phyloP scores from a whole-genome alignment of 441 rosid species.

The Pelargonium cotyledonis region DNA sequence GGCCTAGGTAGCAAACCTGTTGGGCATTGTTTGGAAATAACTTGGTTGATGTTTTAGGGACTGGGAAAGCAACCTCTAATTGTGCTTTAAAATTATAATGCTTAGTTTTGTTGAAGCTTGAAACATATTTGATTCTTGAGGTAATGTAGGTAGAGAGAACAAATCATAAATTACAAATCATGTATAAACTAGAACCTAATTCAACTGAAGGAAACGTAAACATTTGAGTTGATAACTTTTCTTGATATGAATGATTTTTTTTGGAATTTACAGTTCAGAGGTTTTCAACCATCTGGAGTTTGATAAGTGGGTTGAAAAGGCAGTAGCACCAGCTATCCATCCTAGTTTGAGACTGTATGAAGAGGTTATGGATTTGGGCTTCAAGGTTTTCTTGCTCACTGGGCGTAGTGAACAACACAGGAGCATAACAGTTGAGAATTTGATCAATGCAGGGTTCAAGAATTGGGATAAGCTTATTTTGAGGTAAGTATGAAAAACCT shows the following conservation, averaged over 20 bases:
- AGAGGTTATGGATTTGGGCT: conserved; percentile 53
- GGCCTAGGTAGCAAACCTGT: too few species aligned
- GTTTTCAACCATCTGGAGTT: conserved; percentile 54
- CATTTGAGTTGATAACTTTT: background rate
- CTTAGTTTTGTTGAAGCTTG: background rate
- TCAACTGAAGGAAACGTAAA: background rate
- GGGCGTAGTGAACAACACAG: conserved; percentile 69
- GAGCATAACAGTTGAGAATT: conserved; percentile 54
- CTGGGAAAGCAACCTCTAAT: too few species aligned
- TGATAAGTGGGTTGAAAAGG: conserved; percentile 81
- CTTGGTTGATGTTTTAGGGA: too few species aligned
- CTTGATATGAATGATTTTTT: conserved; percentile 11
- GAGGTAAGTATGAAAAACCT: conserved; percentile 39
- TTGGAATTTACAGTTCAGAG: conserved; percentile 49
- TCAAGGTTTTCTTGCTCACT: conserved; percentile 72
- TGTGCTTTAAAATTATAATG: background rate
- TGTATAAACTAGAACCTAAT: too few species aligned
- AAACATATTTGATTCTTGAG: background rate
- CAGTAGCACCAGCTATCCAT: conserved; percentile 56
- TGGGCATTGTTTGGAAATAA: too few species aligned
- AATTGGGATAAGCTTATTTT: conserved; percentile 84
- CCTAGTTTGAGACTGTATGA: conserved; percentile 74
- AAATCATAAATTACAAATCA: too few species aligned
- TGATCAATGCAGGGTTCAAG: conserved; percentile 59
- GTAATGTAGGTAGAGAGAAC: too few species aligned